Percentiles rank a stretch among this genome's conserved stretches.
Conservation (phyloP, 2,329 filamentous ascomycete species). For the Colletotrichum truncatum region DNA sequence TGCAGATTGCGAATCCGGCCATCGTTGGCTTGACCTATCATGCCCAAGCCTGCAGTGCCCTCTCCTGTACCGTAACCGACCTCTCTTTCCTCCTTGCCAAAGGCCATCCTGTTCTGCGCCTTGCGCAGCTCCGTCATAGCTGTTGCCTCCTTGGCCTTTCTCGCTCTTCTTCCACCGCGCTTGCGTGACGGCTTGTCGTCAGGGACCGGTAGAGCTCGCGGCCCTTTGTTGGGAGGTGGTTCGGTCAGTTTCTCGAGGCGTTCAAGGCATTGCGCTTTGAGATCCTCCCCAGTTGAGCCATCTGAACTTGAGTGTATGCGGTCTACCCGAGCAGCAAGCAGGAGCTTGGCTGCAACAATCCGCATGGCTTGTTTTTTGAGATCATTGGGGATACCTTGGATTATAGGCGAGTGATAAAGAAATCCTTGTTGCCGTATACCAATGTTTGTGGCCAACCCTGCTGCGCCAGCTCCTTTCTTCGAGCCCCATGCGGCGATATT, state of each 20-base stretch:
- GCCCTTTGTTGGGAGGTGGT: slow-evolving; percentile 87
- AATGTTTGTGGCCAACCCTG: slow-evolving; percentile 91
- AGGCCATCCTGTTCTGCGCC: slow-evolving; percentile 94
- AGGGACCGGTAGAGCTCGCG: slow-evolving; percentile 86
- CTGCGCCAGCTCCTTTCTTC: slow-evolving; percentile 79
- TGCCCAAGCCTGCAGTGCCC: slow-evolving; percentile 86
- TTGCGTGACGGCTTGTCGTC: slow-evolving; percentile 96
- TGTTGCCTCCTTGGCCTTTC: slow-evolving; percentile 95
- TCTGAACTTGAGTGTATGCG: slow-evolving; percentile 83
- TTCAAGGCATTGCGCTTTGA: slow-evolving; percentile 84
- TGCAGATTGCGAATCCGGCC: slow-evolving; percentile 90
- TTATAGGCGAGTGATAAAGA: slow-evolving; percentile 90
- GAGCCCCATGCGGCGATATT: slow-evolving; percentile 92
- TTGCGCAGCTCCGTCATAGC: slow-evolving; percentile 98
- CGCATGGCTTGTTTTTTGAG: slow-evolving; percentile 94
- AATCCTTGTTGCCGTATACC: slow-evolving; percentile 92
- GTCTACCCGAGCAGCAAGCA: slow-evolving; percentile 92
- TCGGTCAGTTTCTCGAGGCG: slow-evolving; percentile 93
- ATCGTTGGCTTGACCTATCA: slow-evolving; percentile 90
- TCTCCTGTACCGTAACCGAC: slow-evolving; percentile 90
- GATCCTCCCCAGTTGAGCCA: slow-evolving; percentile 82
- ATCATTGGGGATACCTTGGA: slow-evolving; percentile 82
- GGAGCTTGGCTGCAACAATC: slow-evolving; percentile 91
- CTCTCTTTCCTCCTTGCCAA: slow-evolving; percentile 95
- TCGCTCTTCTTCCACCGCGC: slow-evolving; percentile 86